Conservation (phyloP, 495 filamentous ascomycete species). For the Aspergillus cavernicola region DNA sequence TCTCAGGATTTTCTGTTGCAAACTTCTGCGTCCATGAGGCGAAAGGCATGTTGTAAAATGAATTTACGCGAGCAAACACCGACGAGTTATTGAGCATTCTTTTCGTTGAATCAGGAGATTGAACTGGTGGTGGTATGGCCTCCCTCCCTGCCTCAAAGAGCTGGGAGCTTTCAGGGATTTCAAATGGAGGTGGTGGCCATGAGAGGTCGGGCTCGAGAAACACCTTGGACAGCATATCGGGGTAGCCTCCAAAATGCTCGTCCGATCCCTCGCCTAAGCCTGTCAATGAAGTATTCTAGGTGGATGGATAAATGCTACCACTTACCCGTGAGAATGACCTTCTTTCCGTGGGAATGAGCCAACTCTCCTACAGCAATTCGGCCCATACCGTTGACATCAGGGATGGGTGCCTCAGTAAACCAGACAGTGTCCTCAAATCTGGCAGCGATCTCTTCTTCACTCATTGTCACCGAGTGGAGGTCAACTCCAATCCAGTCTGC, state of each 20-base stretch:
- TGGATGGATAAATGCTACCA: neutral
- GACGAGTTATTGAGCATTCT: constrained; percentile 15
- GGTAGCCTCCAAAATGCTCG: constrained; percentile 52
- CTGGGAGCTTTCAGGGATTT: constrained; percentile 14
- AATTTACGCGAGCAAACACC: constrained; percentile 3
- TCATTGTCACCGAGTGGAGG: constrained; percentile 39
- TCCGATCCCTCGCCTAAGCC: constrained; percentile 47
- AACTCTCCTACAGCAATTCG: constrained; percentile 43
- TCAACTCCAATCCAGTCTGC: constrained; percentile 48
- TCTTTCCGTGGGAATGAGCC: constrained; percentile 39
- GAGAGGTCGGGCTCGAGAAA: constrained; percentile 43
- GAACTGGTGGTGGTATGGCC: neutral
- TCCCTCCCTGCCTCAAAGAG: constrained; percentile 10
- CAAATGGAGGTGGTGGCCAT: constrained; percentile 11
- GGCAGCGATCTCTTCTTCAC: constrained; percentile 41
- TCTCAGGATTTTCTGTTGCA: constrained; percentile 11
- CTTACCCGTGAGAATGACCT: constrained; percentile 44
- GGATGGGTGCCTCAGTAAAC: constrained; percentile 42
- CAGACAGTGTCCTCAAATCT: constrained; percentile 48
- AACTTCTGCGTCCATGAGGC: constrained; percentile 8
- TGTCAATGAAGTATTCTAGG: neutral
- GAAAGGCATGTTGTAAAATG: constrained; percentile 12
- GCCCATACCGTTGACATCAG: constrained; percentile 46
- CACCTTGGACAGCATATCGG: constrained; percentile 35
- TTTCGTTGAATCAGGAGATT: constrained; percentile 11